Base-by-base conservation (phyloP, 2,329 filamentous ascomycete species). In the Colletotrichum abscissum region DNA sequence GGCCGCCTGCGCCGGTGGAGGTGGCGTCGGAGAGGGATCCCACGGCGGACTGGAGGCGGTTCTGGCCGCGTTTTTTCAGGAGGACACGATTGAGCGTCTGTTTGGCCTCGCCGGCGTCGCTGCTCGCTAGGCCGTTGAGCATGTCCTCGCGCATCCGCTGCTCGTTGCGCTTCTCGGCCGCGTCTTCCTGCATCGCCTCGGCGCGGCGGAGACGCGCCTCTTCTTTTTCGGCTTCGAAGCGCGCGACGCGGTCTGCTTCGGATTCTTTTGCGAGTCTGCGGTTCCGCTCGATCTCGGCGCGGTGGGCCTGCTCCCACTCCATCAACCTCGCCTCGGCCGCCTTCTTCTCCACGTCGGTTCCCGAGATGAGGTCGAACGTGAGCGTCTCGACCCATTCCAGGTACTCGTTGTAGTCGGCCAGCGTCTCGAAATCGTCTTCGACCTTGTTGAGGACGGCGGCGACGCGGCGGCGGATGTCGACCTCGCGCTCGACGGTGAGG, bases 371-470 rank as follows among this genome's bases (percentile, higher is more conserved):
- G 80, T 98, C 96, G 84, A 95, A 95, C 1, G 95, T 95, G 74
- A 98, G 89, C 76, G 93, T 91, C 85, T 99, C 97, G 52, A 98
- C 94, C 79, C 94, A 92, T 83, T 98, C 95, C 14, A 99, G 91
- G 84, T 98, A 98, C 82, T 98, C 92, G 84, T 99, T 98, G 86
- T 92, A 99, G 80, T 92, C 93, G 56, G 90, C 86, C 73, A 98
- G 88, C 2, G 90, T 91, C 82, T 97, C 93, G 79, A 99, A 99
- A 81, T 99, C 97, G 75, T 97, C 94, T 84, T 98, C 93, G 22
- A 91, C 88, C 78, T 94, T 93, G 85, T 98, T 98, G 83, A 98
- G 96, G 11, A 96, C 93, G 71, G 85, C 85, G 3, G 92, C 92
- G 2, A 98, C 94, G 68, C 94, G 89, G 72, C 92, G 90, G 67